These are phyloP conservation scores for Boletus subparvulus DNA, from an alignment of 768 basidiomycete species.

Conservation along the genomic window DNA sequence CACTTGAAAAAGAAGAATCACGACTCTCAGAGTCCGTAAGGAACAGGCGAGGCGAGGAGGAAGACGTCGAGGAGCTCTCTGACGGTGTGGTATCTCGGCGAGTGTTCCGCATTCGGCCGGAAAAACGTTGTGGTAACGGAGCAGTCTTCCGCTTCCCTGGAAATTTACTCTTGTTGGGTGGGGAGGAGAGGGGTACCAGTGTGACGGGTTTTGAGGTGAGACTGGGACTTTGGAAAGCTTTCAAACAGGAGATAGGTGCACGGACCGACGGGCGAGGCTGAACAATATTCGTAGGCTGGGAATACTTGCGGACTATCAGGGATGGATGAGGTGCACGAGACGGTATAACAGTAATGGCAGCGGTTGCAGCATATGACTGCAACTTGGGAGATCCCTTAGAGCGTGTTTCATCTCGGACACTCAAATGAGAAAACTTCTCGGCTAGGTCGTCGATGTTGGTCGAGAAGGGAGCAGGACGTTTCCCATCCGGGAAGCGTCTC, in stretches of 20 bases:
- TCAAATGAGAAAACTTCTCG: conserved; percentile 17
- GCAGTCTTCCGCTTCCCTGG: conserved; percentile 1
- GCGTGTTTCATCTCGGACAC: conserved; percentile 9
- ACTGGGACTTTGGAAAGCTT: conserved; percentile 2
- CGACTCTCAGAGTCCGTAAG: background rate
- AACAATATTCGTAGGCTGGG: background rate
- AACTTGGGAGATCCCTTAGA: background rate
- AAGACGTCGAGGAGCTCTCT: conserved; percentile 6
- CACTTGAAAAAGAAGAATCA: conserved; percentile 3
- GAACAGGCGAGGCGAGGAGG: conserved; percentile 1
- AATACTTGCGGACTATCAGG: background rate
- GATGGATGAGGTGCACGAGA: conserved; percentile 20
- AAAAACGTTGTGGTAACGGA: conserved; percentile 9
- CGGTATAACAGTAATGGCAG: conserved; percentile 17
- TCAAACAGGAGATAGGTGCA: background rate
- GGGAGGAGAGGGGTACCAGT: conserved; percentile 1
- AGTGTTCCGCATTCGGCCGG: background rate
- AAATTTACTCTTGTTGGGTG: background rate
- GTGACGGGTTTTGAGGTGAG: conserved; percentile 2
- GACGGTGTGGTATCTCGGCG: conserved; percentile 3
- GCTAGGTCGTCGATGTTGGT: background rate
- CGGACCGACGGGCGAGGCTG: background rate
- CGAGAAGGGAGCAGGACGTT: too few species aligned
- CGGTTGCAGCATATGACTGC: conserved; percentile 13
- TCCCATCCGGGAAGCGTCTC: background rate